These are phyloP conservation scores for Aspergillus sp. DNA, from an alignment of 2,329 filamentous ascomycete genomes.

Conservation along the genomic window DNA sequence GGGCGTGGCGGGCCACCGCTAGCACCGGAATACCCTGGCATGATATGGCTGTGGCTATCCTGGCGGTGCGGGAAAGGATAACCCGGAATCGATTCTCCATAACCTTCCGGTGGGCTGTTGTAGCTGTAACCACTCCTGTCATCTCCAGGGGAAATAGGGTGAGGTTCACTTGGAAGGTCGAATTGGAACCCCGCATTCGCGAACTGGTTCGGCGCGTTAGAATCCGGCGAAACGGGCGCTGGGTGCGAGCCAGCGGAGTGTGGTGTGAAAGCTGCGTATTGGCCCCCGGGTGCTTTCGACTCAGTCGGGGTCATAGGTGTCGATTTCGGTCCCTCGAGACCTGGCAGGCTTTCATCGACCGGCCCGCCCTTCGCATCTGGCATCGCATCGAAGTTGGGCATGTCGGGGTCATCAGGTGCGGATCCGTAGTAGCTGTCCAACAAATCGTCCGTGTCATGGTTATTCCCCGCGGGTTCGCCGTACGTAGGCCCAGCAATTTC, in stretches of 20 bases:
- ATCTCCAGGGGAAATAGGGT: conserved; percentile 9
- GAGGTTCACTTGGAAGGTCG: conserved; percentile 52
- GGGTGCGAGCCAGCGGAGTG: conserved; percentile 32
- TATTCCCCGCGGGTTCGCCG: conserved; percentile 8
- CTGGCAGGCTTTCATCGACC: conserved; percentile 28
- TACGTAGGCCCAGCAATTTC: conserved; percentile 12
- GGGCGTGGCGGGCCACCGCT: conserved; percentile 15
- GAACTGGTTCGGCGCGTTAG: conserved; percentile 25
- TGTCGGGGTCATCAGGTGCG: conserved; percentile 46
- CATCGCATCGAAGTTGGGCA: conserved; percentile 58
- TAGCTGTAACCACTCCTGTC: conserved; percentile 6
- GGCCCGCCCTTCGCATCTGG: conserved; percentile 25
- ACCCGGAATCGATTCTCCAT: conserved; percentile 8
- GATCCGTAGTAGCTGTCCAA: conserved; percentile 48
- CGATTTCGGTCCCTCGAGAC: conserved; percentile 25
- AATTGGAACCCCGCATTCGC: conserved; percentile 58
- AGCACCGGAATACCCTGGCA: conserved; percentile 10
- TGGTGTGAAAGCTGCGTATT: conserved; percentile 33
- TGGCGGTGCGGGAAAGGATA: conserved; percentile 13
- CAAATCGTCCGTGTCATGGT: conserved; percentile 33
- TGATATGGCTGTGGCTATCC: conserved; percentile 5
- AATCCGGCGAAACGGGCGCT: conserved; percentile 39
- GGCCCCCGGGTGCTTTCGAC: conserved; percentile 13
- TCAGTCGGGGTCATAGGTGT: conserved; percentile 19
- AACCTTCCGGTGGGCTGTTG: conserved; percentile 6